A percentile compares a stretch with the other conserved stretches of the same genome.
These are phyloP conservation scores for Boletus tomentosulus DNA, from an alignment of 768 basidiomycete species.

Conservation along the genomic window DNA sequence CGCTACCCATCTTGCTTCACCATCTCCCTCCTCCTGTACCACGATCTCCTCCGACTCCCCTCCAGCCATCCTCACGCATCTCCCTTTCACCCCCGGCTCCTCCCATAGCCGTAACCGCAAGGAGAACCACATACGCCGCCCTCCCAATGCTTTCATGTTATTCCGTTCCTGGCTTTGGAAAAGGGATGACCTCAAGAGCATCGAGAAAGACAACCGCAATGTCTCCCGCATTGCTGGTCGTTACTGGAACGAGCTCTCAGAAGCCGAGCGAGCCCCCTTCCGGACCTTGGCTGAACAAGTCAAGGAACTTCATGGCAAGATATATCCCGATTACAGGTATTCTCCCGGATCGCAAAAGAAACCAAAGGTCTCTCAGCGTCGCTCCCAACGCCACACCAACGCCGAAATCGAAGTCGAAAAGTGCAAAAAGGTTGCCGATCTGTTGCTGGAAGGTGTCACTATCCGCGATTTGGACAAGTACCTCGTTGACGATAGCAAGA, in stretches of 20 bases:
- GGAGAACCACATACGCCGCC: constrained; percentile 62
- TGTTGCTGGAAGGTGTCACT: constrained; percentile 34
- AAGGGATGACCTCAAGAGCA: constrained; percentile 43
- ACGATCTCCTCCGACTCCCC: constrained; percentile 14
- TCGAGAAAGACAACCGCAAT: constrained; percentile 68
- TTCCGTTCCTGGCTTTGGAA: constrained; percentile 68
- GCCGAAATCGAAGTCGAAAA: constrained; percentile 37
- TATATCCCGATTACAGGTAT: constrained; percentile 62
- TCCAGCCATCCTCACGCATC: constrained; percentile 21
- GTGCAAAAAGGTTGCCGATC: constrained; percentile 36
- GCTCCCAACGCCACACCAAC: constrained; percentile 27
- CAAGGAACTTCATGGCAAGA: constrained; percentile 43
- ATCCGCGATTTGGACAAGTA: constrained; percentile 27
- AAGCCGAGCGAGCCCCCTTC: constrained; percentile 46
- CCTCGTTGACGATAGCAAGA: constrained; percentile 8
- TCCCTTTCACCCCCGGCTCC: constrained; percentile 29
- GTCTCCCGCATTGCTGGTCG: constrained; percentile 68
- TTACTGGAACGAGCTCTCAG: constrained; percentile 57
- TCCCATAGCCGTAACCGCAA: constrained; percentile 40
- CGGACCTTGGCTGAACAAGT: constrained; percentile 43
- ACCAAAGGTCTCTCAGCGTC: constrained; percentile 31
- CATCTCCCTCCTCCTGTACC: constrained; percentile 19
- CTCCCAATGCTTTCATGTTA: constrained; percentile 84
- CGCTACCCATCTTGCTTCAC: constrained; percentile 5
- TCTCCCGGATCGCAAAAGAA: constrained; percentile 41